These are phyloP conservation scores for Fraxinus greggii DNA, from an alignment of 305 asterid species.

Conservation along the genomic window DNA sequence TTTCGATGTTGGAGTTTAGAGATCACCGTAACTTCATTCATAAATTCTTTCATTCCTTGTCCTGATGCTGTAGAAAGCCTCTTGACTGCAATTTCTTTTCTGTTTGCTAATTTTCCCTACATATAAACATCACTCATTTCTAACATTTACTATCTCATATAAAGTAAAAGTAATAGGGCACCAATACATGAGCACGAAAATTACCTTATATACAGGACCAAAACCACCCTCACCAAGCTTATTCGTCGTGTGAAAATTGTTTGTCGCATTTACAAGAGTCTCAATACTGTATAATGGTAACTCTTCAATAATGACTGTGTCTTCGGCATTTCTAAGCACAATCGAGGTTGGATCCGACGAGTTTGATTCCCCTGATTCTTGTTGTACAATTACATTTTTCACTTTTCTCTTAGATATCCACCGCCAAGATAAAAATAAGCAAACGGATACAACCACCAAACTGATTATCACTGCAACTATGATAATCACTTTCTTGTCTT, in stretches of 20 bases:
- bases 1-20: slow-evolving; percentile 29
- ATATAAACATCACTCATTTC: background rate
- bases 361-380: background rate
- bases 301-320: slow-evolving; percentile 14
- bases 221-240: slow-evolving; percentile 32
- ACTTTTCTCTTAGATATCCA: slow-evolving; percentile 22
- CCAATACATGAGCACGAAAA: background rate
- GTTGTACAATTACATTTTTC: background rate
- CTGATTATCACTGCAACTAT: background rate
- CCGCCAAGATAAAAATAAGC: slow-evolving; percentile 11
- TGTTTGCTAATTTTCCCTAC: slow-evolving; percentile 1
- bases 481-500: slow-evolving; percentile 17
- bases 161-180: background rate
- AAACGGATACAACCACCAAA: background rate
- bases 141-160: background rate
- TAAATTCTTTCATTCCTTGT: slow-evolving; percentile 26
- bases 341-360: background rate
- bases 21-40: slow-evolving; percentile 22
- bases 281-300: slow-evolving; percentile 15
- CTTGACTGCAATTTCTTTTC: slow-evolving; percentile 11
- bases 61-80: slow-evolving; percentile 16
- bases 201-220: slow-evolving; percentile 28
- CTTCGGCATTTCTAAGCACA: background rate
- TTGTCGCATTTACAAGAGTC: slow-evolving; percentile 12
- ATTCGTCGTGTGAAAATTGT: slow-evolving; percentile 9